Evolutionary conservation across 495 filamentous ascomycete genomes (phyloP).

Genomic region (Podospora anserina): DNA sequence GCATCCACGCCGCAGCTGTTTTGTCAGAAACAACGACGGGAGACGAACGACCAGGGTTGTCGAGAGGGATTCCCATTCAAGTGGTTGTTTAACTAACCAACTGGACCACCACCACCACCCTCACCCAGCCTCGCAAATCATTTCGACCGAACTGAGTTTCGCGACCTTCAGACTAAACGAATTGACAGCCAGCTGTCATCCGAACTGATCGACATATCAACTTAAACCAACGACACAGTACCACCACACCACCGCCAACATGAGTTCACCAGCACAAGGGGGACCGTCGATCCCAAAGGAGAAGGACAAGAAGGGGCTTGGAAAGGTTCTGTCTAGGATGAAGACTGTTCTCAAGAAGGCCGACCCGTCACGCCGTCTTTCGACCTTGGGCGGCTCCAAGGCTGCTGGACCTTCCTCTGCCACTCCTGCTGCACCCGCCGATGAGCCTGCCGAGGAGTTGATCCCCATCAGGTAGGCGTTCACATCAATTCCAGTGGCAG

Average conservation of each 20-base stretch:
- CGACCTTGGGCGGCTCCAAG: slow-evolving; percentile 16
- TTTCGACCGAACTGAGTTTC: background rate
- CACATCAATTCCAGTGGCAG: background rate
- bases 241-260: slow-evolving; percentile 22
- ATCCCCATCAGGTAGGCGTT: slow-evolving; percentile 30
- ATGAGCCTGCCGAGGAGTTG: slow-evolving; percentile 12
- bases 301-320: slow-evolving; percentile 58
- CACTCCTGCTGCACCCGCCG: slow-evolving; percentile 21
- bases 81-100: no score
- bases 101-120: background rate
- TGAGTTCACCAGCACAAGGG: slow-evolving; percentile 45
- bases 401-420: slow-evolving; percentile 20
- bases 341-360: slow-evolving; percentile 60
- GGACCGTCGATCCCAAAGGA: slow-evolving; percentile 36
- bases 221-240: background rate
- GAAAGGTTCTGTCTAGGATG: slow-evolving; percentile 60
- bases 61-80: background rate
- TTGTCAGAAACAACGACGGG: background rate
- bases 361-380: slow-evolving; percentile 37
- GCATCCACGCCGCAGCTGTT: background rate
- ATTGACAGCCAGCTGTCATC: slow-evolving; percentile 5
- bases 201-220: slow-evolving; percentile 3
- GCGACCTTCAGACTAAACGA: background rate
- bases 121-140: no score
- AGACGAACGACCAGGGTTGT: background rate